Percentiles rank a stretch among this genome's conserved stretches.
phyloP scores from a whole-genome alignment of 2,329 filamentous ascomycete species.

The Calonectria multiphialidica region DNA sequence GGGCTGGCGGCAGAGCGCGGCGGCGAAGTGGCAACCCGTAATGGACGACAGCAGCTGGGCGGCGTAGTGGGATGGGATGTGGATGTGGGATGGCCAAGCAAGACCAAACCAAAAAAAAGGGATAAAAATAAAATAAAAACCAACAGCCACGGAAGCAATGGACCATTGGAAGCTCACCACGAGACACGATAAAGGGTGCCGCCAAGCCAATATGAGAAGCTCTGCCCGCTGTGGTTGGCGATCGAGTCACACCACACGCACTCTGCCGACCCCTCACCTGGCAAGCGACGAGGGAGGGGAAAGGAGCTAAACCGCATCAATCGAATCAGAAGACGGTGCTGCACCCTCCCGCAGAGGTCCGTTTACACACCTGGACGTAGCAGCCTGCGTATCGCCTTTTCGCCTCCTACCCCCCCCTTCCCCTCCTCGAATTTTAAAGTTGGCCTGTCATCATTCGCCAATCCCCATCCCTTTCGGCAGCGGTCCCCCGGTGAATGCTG shows the following conservation, averaged over 20 bases:
- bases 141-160: not conserved
- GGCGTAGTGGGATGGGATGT: not conserved
- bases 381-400: not conserved
- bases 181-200: not conserved
- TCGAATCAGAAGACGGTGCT: conserved; percentile 19
- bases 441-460: conserved; percentile 28
- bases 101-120: not conserved
- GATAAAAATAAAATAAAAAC: not conserved
- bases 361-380: not conserved
- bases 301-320: conserved; percentile 25
- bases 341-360: not conserved
- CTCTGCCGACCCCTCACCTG: conserved; percentile 21
- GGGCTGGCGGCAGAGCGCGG: not conserved
- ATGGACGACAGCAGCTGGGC: not conserved
- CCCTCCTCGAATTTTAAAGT: conserved; percentile 32
- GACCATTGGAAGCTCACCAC: not conserved
- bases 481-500: conserved; percentile 1
- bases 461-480: conserved; percentile 23
- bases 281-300: conserved; percentile 19
- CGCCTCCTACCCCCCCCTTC: not conserved
- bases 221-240: not conserved
- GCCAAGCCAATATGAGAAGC: conserved; percentile 5
- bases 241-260: conserved; percentile 10
- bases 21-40: not conserved
- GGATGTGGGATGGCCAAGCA: not conserved